A percentile compares a stretch with the other conserved stretches of the same genome.
These are phyloP conservation scores for Pisolithus microcarpus DNA, from an alignment of 768 basidiomycete genomes.

Conservation along the genomic window DNA sequence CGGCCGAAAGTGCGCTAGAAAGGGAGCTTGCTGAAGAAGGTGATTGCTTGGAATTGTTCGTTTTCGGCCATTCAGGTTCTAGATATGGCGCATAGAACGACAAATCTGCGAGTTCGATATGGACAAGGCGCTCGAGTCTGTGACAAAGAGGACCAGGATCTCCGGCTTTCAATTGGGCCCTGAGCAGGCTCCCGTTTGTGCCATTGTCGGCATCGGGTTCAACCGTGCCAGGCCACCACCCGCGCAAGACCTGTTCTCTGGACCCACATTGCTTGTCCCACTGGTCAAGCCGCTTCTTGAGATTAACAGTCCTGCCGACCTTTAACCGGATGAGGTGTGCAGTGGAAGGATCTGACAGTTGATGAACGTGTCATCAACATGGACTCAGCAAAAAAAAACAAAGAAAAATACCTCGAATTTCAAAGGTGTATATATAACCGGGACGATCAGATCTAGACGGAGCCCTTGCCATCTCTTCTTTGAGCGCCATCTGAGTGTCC, in stretches of 20 bases:
- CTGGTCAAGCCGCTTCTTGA: conserved; percentile 65
- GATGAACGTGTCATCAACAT: background rate
- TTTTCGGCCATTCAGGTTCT: conserved; percentile 37
- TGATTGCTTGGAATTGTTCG: conserved; percentile 25
- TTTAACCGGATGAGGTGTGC: conserved; percentile 54
- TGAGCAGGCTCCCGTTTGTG: conserved; percentile 44
- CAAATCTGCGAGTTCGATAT: conserved; percentile 73
- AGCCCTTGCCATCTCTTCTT: conserved; percentile 47
- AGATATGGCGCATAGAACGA: conserved; percentile 54
- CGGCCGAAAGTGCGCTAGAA: conserved; percentile 5
- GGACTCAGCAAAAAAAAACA: background rate
- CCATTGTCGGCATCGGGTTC: conserved; percentile 31
- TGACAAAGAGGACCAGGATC: conserved; percentile 60
- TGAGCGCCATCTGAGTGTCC: conserved; percentile 53
- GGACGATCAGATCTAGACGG: conserved; percentile 50
- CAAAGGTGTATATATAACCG: conserved; percentile 80
- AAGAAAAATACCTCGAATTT: conserved; percentile 54
- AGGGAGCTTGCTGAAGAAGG: conserved; percentile 9
- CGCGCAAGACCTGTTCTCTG: conserved; percentile 65
- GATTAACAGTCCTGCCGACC: conserved; percentile 71
- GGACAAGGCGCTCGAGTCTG: conserved; percentile 70
- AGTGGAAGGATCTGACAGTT: conserved; percentile 25
- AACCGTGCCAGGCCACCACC: conserved; percentile 61
- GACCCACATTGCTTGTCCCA: conserved; percentile 81
- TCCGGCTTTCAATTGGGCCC: conserved; percentile 58